Evolutionary conservation across 208 protist species (phyloP).

Genomic region (Acanthamoeba royreba): DNA sequence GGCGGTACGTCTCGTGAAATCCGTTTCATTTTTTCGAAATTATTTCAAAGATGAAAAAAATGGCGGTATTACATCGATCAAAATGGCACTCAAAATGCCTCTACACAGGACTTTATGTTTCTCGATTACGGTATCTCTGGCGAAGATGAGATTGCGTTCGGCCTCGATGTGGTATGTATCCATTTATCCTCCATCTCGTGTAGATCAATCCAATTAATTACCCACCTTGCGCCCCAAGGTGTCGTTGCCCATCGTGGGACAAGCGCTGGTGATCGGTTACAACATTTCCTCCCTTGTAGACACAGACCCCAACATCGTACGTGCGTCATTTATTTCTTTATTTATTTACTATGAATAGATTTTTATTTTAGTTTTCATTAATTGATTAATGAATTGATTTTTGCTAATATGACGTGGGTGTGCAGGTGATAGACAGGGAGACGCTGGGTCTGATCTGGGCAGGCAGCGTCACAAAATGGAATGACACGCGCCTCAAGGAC

Average conservation of each 20-base stretch:
- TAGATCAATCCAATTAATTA: background rate
- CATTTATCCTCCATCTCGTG: background rate
- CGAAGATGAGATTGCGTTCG: background rate
- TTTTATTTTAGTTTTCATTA: background rate
- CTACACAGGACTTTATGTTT: no score
- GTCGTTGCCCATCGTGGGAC: background rate
- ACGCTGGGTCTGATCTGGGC: constrained; percentile 22
- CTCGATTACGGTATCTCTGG: no score
- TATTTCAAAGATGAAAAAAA: background rate
- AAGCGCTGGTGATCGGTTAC: background rate
- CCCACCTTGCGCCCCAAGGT: background rate
- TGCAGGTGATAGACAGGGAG: background rate
- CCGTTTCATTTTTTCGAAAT: no score
- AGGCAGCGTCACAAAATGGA: constrained; percentile 7
- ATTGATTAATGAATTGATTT: background rate
- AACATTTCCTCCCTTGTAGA: background rate
- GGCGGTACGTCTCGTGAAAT: no score
- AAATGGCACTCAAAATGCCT: no score
- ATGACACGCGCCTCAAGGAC: background rate
- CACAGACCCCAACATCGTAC: background rate
- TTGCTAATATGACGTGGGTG: no score
- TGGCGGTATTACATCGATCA: background rate
- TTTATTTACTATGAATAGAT: no score
- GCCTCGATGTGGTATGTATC: background rate
- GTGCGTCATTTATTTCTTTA: no score